phyloP scores from a whole-genome alignment of 2,329 filamentous ascomycete genomes.

The Fusarium sp. region DNA sequence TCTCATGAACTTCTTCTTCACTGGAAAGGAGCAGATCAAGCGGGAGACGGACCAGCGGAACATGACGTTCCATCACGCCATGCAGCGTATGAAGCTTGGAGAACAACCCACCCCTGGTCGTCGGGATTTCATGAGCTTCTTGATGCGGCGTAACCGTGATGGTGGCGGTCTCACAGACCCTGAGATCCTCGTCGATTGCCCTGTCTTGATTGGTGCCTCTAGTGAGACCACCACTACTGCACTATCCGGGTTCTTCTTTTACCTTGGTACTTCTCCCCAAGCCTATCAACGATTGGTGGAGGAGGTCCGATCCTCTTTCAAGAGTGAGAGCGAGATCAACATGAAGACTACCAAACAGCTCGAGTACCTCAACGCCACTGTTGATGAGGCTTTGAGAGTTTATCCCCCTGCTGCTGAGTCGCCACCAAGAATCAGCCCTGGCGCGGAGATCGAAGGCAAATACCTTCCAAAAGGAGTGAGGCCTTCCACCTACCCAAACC shows the following conservation, averaged over 20 bases:
- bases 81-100: conserved; percentile 1
- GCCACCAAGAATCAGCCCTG: neutral
- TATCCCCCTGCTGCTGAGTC: conserved; percentile 2
- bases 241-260: neutral
- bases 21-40: neutral
- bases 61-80: conserved; percentile 1
- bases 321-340: neutral
- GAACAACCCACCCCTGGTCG: neutral
- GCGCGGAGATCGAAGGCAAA: neutral
- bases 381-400: neutral
- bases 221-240: conserved; percentile 1
- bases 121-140: conserved; percentile 3
- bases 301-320: neutral
- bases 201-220: neutral
- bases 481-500: neutral
- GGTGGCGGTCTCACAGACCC: neutral
- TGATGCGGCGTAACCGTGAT: neutral
- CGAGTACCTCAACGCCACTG: neutral
- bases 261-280: neutral
- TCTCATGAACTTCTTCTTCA: neutral
- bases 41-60: neutral
- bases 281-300: neutral
- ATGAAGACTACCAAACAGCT: neutral
- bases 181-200: neutral
- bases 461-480: neutral